phyloP scores from a whole-genome alignment of 306 rosid genomes.

The Vigna trinervia region DNA sequence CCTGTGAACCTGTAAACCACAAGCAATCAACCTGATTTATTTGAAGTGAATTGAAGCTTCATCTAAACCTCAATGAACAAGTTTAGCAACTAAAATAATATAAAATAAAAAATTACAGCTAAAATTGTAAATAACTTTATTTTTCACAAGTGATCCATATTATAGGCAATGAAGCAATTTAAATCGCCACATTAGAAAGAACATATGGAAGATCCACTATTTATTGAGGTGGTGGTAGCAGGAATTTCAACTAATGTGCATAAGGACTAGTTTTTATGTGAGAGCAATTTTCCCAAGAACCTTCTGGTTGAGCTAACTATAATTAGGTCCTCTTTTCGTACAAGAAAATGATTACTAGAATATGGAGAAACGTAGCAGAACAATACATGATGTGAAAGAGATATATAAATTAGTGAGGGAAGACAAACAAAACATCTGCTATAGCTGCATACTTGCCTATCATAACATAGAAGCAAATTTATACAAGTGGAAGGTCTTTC shows the following conservation, averaged over 20 bases:
- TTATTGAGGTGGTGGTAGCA: not conserved
- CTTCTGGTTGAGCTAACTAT: not conserved
- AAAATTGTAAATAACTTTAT: not conserved
- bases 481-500: conserved; percentile 20
- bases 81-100: conserved; percentile 9
- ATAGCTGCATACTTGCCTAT: not conserved
- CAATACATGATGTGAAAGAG: not conserved
- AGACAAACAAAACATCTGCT: not conserved
- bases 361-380: conserved; percentile 4
- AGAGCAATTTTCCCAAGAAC: conserved; percentile 7
- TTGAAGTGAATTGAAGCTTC: conserved; percentile 1
- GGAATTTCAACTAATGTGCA: conserved; percentile 25
- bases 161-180: conserved; percentile 13
- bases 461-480: conserved; percentile 3
- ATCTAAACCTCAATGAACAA: conserved; percentile 18
- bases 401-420: conserved; percentile 5
- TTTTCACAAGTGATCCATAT: not conserved
- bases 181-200: not conserved
- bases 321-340: not conserved
- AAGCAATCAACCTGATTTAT: conserved; percentile 34
- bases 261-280: conserved; percentile 7
- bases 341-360: not conserved
- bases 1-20: conserved; percentile 80
- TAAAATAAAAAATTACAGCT: conserved; percentile 7
- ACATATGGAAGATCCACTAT: conserved; percentile 5